Evolutionary conservation across 2,329 filamentous ascomycete genomes (phyloP), one percentile per base, ranked within the genome.

Genomic region (Monosporascus sp.): DNA sequence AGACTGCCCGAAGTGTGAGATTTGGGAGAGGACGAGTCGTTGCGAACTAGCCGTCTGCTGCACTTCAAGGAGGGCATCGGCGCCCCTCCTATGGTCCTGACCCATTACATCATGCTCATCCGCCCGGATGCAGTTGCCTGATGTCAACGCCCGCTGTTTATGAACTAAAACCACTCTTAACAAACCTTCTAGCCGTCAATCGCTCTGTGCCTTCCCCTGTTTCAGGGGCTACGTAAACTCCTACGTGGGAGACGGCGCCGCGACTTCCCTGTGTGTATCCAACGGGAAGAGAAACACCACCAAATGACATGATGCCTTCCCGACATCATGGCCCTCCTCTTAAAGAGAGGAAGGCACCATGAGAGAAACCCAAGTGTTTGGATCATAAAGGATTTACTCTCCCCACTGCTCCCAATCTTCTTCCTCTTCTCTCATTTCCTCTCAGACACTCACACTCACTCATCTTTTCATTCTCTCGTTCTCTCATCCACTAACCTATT

Each of bases 341-440:
- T 43, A 14, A 43, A n/a, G 9, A 28, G 31, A 7, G 38, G 50
- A 44, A 55, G 48, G 31, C 26, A 50, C 52, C 38, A 22, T 20
- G 49, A 50, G 6, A 28, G 20, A 44, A 48, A 38, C 47, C 53
- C 46, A 14, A 52, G 38, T 45, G 54, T 54, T 53, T 58, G 61
- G 52, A 58, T 58, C 40, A 50, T 60, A 48, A 59, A 57, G 2
- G 56, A 17, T 28, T 63, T 7, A 60, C 40, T 47, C 40, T 35
- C 46, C 37, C 37, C 11, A 41, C 26, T 43, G 43, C 31, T 50
- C 50, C 51, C 40, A 48, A 50, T 26, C 54, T 51, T 53, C 55
- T 51, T 43, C 54, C 41, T 40, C 49, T 43, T 59, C 38, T 51
- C 41, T 9, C 49, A 46, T 28, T 38, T 44, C 53, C 50, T 41